Conservation (phyloP, 768 basidiomycete genomes). For the Cantharellus anzutake region DNA sequence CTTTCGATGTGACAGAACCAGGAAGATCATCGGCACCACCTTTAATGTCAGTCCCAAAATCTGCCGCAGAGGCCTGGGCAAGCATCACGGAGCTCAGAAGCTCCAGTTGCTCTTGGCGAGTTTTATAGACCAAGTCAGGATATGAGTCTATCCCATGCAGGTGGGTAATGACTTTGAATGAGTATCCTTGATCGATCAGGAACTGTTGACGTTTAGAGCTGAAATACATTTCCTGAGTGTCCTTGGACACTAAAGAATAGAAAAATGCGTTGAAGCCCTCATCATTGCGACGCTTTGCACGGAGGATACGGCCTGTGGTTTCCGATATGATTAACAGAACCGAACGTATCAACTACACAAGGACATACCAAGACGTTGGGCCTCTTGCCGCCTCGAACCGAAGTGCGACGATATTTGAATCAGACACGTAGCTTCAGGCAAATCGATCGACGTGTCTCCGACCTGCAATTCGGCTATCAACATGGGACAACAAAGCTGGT, state of each 20-base stretch:
- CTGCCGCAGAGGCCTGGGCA: slow-evolving; percentile 79
- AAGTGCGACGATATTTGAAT: slow-evolving; percentile 99
- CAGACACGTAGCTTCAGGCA: slow-evolving; percentile 96
- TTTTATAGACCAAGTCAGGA: slow-evolving; percentile 80
- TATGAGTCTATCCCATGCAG: slow-evolving; percentile 79
- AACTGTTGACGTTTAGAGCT: slow-evolving; percentile 98
- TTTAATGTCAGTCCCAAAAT: slow-evolving; percentile 63
- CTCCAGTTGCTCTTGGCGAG: slow-evolving; percentile 86
- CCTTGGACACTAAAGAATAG: slow-evolving; percentile 96
- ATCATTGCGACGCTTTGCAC: slow-evolving; percentile 94
- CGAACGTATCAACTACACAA: neutral
- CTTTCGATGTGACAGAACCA: slow-evolving; percentile 37
- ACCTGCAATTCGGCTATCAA: slow-evolving; percentile 31
- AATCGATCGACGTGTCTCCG: slow-evolving; percentile 95
- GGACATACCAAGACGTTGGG: slow-evolving; percentile 70
- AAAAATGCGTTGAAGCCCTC: slow-evolving; percentile 99
- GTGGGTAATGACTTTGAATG: slow-evolving; percentile 98
- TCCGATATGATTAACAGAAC: neutral
- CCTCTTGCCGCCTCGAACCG: slow-evolving; percentile 93
- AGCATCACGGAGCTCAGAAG: slow-evolving; percentile 83
- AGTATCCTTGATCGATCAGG: slow-evolving; percentile 95
- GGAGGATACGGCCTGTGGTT: slow-evolving; percentile 67
- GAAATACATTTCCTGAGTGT: slow-evolving; percentile 99
- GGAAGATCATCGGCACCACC: slow-evolving; percentile 64
- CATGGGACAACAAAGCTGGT: neutral